phyloP scores from a whole-genome alignment of 495 filamentous ascomycete species.

The Podospora bellae-mahoneyi region DNA sequence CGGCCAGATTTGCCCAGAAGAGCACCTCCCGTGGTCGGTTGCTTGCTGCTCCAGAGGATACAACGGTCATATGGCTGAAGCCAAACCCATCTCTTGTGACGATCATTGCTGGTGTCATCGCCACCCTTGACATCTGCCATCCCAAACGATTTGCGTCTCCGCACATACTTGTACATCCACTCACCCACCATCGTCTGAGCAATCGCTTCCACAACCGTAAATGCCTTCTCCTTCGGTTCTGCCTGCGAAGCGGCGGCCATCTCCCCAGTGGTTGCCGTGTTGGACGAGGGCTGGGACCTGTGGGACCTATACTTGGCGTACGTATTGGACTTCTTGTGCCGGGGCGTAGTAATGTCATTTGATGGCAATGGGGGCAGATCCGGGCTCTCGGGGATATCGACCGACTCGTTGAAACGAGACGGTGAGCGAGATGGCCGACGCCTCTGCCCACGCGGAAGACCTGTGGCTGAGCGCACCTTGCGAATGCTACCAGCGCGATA shows the following conservation, averaged over 20 bases:
- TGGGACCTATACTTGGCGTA: constrained; percentile 42
- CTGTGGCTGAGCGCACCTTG: constrained; percentile 77
- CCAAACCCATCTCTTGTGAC: constrained; percentile 99
- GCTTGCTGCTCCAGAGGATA: constrained; percentile 98
- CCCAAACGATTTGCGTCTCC: constrained; percentile 87
- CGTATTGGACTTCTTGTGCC: constrained; percentile 38
- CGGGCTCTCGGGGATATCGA: constrained; percentile 66
- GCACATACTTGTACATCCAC: constrained; percentile 99
- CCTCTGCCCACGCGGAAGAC: constrained; percentile 53
- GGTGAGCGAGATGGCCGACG: constrained; percentile 60
- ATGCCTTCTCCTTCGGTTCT: constrained; percentile 58
- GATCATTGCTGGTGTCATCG: constrained; percentile 59
- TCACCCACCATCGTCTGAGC: constrained; percentile 98
- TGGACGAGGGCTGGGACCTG: constrained; percentile 51
- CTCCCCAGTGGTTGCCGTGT: constrained; percentile 52
- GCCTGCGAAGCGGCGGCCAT: constrained; percentile 52
- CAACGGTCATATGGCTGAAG: constrained; percentile 91
- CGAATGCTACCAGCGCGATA: constrained; percentile 61
- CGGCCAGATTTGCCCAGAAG: constrained; percentile 92
- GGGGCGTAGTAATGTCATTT: constrained; percentile 66
- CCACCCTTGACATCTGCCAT: constrained; percentile 61
- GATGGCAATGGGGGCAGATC: constrained; percentile 66
- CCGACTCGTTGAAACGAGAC: constrained; percentile 61
- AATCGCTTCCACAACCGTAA: constrained; percentile 93
- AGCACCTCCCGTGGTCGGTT: constrained; percentile 81